A percentile compares a stretch with the other conserved stretches of the same genome.
These are phyloP conservation scores for Prunella vulgaris DNA, from an alignment of 257 asterid species.

Conservation along the genomic window DNA sequence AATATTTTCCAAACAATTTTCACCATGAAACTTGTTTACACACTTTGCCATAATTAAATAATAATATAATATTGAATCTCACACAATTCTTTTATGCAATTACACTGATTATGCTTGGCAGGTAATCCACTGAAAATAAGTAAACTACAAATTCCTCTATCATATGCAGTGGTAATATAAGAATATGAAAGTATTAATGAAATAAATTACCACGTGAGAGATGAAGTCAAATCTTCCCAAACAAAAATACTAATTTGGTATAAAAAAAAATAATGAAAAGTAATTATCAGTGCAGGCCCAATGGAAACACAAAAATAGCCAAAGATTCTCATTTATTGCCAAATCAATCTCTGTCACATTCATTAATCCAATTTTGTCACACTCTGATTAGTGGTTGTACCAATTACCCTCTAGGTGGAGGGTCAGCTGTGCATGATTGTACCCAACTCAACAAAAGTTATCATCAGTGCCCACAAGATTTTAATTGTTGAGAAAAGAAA, in stretches of 20 bases:
- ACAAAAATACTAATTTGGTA: no score
- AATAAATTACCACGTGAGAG: neutral
- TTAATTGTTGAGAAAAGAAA: neutral
- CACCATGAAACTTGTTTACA: no score
- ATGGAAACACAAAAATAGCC: neutral
- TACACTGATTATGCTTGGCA: neutral
- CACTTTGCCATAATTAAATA: neutral
- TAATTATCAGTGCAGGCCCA: neutral
- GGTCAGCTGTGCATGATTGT: constrained; percentile 14
- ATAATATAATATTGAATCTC: neutral
- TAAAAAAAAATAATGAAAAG: neutral
- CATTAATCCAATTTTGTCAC: neutral
- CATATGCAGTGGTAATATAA: neutral
- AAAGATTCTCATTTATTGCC: constrained; percentile 19
- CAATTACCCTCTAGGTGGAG: constrained; percentile 30
- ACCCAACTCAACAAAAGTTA: constrained; percentile 24
- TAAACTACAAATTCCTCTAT: no score
- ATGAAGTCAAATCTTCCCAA: no score
- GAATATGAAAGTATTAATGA: neutral
- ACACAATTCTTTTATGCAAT: neutral
- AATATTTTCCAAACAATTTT: no score
- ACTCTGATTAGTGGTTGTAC: constrained; percentile 22
- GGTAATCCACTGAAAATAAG: no score
- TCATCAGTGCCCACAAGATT: neutral
- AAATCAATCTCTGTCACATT: constrained; percentile 20